Percentiles rank a stretch among this genome's conserved stretches.
Evolutionary conservation across 768 basidiomycete genomes (phyloP).

Genomic region (Gautieria morchelliformis): DNA sequence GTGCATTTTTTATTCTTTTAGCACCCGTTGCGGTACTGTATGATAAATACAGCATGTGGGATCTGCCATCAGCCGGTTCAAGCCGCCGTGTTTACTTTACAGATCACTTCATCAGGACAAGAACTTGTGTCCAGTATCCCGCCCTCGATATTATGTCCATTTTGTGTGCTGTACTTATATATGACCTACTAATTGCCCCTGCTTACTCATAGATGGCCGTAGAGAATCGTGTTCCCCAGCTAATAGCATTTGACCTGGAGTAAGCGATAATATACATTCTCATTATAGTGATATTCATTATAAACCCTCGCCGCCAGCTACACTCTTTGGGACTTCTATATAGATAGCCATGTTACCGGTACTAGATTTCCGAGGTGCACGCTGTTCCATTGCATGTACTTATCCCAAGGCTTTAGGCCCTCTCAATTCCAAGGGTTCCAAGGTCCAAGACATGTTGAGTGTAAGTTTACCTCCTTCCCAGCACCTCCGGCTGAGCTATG

Average conservation of each 20-base stretch:
- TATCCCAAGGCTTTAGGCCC: constrained; percentile 30
- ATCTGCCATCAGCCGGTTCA: too few species aligned
- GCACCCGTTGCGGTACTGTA: too few species aligned
- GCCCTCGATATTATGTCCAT: too few species aligned
- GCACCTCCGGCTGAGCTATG: background rate
- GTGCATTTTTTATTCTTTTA: too few species aligned
- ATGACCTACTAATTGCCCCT: too few species aligned
- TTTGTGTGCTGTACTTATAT: too few species aligned
- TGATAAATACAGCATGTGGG: too few species aligned
- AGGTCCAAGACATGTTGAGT: constrained; percentile 12
- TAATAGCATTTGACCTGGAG: constrained; percentile 80
- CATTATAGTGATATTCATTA: background rate
- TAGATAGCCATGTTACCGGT: constrained; percentile 66
- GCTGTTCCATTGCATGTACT: constrained; percentile 10
- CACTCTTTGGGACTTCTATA: constrained; percentile 83
- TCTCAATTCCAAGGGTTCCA: constrained; percentile 37
- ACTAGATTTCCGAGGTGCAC: background rate
- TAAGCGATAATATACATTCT: constrained; percentile 25
- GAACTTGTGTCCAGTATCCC: too few species aligned
- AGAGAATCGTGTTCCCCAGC: constrained; percentile 38
- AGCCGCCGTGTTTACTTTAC: too few species aligned
- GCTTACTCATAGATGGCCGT: background rate
- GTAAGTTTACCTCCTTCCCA: background rate
- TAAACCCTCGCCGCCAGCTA: constrained; percentile 38
- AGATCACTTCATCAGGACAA: too few species aligned